Base-by-base conservation (phyloP, 768 basidiomycete species). In the Mycena galericulata region DNA sequence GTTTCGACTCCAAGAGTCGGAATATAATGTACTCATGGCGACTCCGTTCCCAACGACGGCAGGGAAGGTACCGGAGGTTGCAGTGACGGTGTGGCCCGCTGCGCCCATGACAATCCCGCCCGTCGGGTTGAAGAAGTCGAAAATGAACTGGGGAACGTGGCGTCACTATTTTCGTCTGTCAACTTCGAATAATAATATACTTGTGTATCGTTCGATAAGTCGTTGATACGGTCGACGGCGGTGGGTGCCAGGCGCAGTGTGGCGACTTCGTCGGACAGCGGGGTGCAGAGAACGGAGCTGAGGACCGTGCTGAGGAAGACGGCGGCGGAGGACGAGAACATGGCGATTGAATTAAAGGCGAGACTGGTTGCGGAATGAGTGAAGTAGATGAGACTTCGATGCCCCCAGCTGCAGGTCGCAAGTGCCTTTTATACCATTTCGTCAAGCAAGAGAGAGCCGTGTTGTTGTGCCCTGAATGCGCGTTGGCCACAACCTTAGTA, bases 21-120 rank as follows among this genome's bases (percentile, higher is more conserved):
- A 40, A n/a, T 1, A 32, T 29, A 43, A 57, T 62, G 8, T 34
- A 69, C 72, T 69, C 72, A 73, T 73, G 6, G 72, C 70, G 24
- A 71, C 36, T 26, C 70, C 72, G 45, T 73, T 71, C 22, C 67
- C 69, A 3, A 73, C 62, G 27, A 73, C 59, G 7, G 72, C 72
- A 32, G 72, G 69, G 55, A 71, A 73, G 40, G 55, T 71, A 1
- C 69, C 70, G n/a, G 67, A 47, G 41, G 63, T 66, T 11, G 72
- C 72, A 9, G 49, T 36, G 60, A 64, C 65, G n/a, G 54, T 69
- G 38, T 50, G 59, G 43, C 72, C 72, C 4, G 29, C 69, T 22
- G 58, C 51, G 10, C 69, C 72, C 15, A 10, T 58, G 3, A 38
- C 24, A 7, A 66, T 45, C 1, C 69, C 69, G 11, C 32, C 64